Evolutionary conservation across 805 yeast species (phyloP).

Genomic region (Kluyveromyces aestuarii): DNA sequence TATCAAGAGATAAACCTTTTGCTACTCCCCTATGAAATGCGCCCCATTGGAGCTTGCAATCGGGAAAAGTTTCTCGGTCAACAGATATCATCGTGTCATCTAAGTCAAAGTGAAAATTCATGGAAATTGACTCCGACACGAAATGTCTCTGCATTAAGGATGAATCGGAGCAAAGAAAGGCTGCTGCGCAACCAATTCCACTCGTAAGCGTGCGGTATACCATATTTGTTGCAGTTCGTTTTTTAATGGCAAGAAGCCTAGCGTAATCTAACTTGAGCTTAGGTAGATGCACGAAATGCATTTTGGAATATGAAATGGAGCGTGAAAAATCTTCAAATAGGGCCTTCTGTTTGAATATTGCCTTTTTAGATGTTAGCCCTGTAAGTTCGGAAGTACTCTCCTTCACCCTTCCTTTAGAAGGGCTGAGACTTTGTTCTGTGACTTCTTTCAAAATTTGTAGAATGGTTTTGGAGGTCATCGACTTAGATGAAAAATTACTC

Average conservation of each 20-base stretch:
- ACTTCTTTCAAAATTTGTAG: background rate
- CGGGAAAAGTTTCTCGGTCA: conserved; percentile 44
- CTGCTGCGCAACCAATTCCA: conserved; percentile 21
- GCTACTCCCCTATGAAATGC: conserved; percentile 88
- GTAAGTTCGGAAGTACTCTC: background rate
- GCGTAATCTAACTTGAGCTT: background rate
- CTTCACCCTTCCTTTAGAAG: background rate
- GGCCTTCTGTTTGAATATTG: background rate
- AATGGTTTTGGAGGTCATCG: background rate
- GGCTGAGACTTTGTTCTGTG: background rate
- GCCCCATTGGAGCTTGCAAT: conserved; percentile 62
- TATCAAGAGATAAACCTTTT: conserved; percentile 70
- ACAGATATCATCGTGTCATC: conserved; percentile 53
- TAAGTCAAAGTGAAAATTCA: conserved; percentile 39
- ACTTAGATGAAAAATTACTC: background rate
- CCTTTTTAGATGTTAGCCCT: background rate
- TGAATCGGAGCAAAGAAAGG: background rate
- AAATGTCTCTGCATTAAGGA: background rate
- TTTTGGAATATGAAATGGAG: background rate
- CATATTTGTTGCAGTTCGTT: conserved; percentile 49
- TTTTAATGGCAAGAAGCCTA: conserved; percentile 30
- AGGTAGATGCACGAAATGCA: background rate
- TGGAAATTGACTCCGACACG: background rate
- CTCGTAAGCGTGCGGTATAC: conserved; percentile 61
- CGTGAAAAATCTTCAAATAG: conserved; percentile 1